Conservation (phyloP, 352 stramenopile species). For the Chrysophaeum taylorii region DNA sequence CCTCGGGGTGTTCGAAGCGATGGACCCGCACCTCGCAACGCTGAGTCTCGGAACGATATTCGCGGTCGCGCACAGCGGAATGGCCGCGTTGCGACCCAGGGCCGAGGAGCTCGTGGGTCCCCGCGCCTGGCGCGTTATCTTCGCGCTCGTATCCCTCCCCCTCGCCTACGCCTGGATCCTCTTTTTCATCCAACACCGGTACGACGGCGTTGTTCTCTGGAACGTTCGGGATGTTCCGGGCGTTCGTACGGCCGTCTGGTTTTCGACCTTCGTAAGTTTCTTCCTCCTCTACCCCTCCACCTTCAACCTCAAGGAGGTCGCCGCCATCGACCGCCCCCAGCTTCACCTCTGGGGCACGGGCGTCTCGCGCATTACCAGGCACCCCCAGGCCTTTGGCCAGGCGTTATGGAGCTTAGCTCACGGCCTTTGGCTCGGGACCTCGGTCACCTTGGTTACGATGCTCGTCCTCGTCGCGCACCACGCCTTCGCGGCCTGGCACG, state of each 20-base stretch:
- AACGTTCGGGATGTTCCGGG: constrained; percentile 43
- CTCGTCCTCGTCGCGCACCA: constrained; percentile 56
- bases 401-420: constrained; percentile 53
- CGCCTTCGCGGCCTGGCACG: constrained; percentile 62
- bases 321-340: constrained; percentile 52
- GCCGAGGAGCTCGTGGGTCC: constrained; percentile 59
- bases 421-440: constrained; percentile 26
- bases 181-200: constrained; percentile 68
- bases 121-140: constrained; percentile 59
- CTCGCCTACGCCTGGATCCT: constrained; percentile 60
- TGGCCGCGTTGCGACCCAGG: constrained; percentile 53
- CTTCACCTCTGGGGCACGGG: constrained; percentile 70
- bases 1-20: constrained; percentile 25
- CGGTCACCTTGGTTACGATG: constrained; percentile 16
- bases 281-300: constrained; percentile 65
- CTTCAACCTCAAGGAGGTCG: constrained; percentile 69
- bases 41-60: constrained; percentile 44
- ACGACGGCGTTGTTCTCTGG: constrained; percentile 60
- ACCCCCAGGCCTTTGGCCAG: constrained; percentile 67
- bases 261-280: constrained; percentile 55
- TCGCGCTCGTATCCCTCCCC: constrained; percentile 56
- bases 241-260: constrained; percentile 45
- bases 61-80: constrained; percentile 56
- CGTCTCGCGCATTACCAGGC: constrained; percentile 64
- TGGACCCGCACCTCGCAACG: constrained; percentile 28